phyloP scores from a whole-genome alignment of 2,329 filamentous ascomycete species.

The Bipolaris cookei region DNA sequence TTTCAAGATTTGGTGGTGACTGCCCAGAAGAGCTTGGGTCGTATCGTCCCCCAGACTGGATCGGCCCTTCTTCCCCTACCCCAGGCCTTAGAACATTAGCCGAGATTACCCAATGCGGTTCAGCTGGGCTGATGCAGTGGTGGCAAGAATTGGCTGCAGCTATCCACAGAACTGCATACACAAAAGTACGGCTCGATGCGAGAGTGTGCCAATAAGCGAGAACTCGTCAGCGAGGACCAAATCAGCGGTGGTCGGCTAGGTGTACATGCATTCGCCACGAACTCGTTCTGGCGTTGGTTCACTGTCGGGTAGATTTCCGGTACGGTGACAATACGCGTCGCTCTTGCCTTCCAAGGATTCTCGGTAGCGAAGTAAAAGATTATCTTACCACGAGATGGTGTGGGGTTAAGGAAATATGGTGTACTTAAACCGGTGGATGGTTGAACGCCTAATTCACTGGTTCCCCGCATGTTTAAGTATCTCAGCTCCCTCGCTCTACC shows the following conservation, averaged over 20 bases:
- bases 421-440: slow-evolving; percentile 29
- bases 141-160: slow-evolving; percentile 21
- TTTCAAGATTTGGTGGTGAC: slow-evolving; percentile 21
- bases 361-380: slow-evolving; percentile 2
- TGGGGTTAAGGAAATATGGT: slow-evolving; percentile 10
- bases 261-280: slow-evolving; percentile 23
- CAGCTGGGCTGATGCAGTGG: slow-evolving; percentile 16
- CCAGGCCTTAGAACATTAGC: slow-evolving; percentile 27
- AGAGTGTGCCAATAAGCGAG: slow-evolving; percentile 26
- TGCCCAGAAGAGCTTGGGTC: slow-evolving; percentile 22
- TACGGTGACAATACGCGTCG: slow-evolving; percentile 5
- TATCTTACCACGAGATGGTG: slow-evolving; percentile 19
- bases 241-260: slow-evolving; percentile 19
- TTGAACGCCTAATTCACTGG: slow-evolving; percentile 14
- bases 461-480: slow-evolving; percentile 11
- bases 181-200: slow-evolving; percentile 28
- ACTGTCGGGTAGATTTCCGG: slow-evolving; percentile 3
- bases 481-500: slow-evolving; percentile 17
- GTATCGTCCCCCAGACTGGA: slow-evolving; percentile 28
- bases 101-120: slow-evolving; percentile 11
- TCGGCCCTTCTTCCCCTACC: slow-evolving; percentile 27
- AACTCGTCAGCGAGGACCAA: neutral
- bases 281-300: slow-evolving; percentile 2
- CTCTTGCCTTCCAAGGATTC: neutral
- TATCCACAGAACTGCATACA: neutral